phyloP scores from a whole-genome alignment of 768 basidiomycete genomes.

The Pisolithus albus region DNA sequence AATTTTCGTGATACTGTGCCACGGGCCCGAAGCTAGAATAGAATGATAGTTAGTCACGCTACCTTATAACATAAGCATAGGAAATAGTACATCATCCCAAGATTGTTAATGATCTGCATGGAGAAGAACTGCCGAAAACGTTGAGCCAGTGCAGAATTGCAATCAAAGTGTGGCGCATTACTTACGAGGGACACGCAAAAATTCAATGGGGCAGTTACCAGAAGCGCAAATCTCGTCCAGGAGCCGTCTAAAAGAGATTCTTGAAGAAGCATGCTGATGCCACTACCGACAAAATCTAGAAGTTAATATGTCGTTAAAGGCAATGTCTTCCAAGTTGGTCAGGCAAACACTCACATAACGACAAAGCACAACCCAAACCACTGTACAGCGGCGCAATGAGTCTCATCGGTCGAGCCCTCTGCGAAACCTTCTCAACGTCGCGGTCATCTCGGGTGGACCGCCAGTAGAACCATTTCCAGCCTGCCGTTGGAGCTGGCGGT shows the following conservation, averaged over 20 bases:
- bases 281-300: conserved; percentile 64
- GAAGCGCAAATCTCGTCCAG: conserved; percentile 57
- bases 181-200: conserved; percentile 71
- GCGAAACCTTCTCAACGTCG: conserved; percentile 48
- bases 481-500: neutral
- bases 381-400: conserved; percentile 68
- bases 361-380: conserved; percentile 61
- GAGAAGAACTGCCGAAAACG: conserved; percentile 55
- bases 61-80: neutral
- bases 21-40: conserved; percentile 65
- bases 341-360: conserved; percentile 46
- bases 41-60: neutral
- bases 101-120: conserved; percentile 56
- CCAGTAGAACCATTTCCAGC: conserved; percentile 33
- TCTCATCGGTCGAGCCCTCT: conserved; percentile 41
- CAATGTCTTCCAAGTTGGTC: neutral
- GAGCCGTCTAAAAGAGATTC: conserved; percentile 65
- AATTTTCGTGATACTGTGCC: conserved; percentile 80
- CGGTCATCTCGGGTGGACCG: conserved; percentile 37
- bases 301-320: conserved; percentile 1
- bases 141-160: neutral
- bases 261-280: conserved; percentile 48
- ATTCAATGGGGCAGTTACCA: conserved; percentile 61
- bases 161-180: conserved; percentile 3
- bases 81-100: conserved; percentile 54